phyloP scores from a whole-genome alignment of 331 rosid species.

The Quercus phellos region DNA sequence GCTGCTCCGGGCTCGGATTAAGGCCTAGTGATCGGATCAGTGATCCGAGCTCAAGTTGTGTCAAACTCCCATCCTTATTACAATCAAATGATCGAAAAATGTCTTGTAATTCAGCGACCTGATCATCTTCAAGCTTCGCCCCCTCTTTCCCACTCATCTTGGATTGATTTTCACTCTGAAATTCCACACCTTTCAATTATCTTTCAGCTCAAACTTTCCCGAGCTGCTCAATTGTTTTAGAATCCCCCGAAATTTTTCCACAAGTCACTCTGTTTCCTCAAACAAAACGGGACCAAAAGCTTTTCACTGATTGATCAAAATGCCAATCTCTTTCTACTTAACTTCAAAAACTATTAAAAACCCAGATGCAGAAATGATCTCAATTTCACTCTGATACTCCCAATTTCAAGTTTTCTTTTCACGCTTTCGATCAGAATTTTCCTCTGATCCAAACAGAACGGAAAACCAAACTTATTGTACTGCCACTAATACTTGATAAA shows the following conservation, averaged over 20 bases:
- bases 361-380: not conserved
- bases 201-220: not conserved
- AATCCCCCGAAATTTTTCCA: not conserved
- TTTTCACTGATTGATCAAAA: not conserved
- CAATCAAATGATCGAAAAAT: conserved; percentile 66
- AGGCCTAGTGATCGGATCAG: conserved; percentile 79
- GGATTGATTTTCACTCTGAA: not conserved
- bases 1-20: conserved; percentile 73
- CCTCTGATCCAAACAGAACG: too few relatives aligned
- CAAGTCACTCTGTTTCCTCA: too few relatives aligned
- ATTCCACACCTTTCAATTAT: not conserved
- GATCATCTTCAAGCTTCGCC: conserved; percentile 74
- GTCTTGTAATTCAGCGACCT: conserved; percentile 65
- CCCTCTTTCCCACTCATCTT: conserved; percentile 52
- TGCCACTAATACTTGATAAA: too few relatives aligned
- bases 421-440: too few relatives aligned
- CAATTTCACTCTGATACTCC: not conserved
- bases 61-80: conserved; percentile 82
- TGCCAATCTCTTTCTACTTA: not conserved
- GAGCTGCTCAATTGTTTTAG: not conserved
- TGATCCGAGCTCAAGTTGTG: conserved; percentile 75
- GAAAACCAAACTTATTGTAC: too few relatives aligned
- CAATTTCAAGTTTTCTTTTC: not conserved
- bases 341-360: not conserved
- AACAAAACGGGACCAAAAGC: too few relatives aligned